A percentile compares a stretch with the other conserved stretches of the same genome.
Conservation (phyloP, 768 basidiomycete genomes). For the Panus rudis region DNA sequence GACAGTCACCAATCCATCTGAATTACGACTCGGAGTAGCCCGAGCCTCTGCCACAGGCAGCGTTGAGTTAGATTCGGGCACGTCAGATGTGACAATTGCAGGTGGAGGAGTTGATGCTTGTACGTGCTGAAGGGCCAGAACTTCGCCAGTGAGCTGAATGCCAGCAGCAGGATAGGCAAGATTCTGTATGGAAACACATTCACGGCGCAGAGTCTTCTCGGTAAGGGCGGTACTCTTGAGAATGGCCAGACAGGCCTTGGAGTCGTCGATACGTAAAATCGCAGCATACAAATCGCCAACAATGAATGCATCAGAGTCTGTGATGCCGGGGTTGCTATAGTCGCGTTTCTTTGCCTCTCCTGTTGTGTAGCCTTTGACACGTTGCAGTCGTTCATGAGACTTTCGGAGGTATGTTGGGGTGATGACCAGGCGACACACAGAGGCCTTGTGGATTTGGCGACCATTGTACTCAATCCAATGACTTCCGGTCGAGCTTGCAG, state of each 20-base stretch:
- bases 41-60: not conserved
- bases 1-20: too few relatives aligned
- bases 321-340: too few relatives aligned
- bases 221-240: conserved; percentile 8
- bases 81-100: too few relatives aligned
- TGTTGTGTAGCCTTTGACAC: conserved; percentile 7
- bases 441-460: conserved; percentile 10
- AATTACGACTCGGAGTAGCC: not conserved
- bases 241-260: conserved; percentile 3
- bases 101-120: too few relatives aligned
- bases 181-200: not conserved
- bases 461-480: conserved; percentile 2
- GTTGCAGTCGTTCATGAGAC: conserved; percentile 8
- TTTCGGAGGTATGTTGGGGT: conserved; percentile 9
- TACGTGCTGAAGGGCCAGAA: conserved; percentile 2
- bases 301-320: conserved; percentile 3
- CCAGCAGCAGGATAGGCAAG: conserved; percentile 4
- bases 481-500: too few relatives aligned
- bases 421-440: conserved; percentile 9
- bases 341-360: too few relatives aligned
- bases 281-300: conserved; percentile 10
- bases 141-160: conserved; percentile 8
- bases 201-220: conserved; percentile 1
- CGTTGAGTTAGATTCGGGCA: too few relatives aligned
- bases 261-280: conserved; percentile 4